These are phyloP conservation scores for Phoma herbarum DNA, from an alignment of 2,329 filamentous ascomycete species.

Conservation along the genomic window DNA sequence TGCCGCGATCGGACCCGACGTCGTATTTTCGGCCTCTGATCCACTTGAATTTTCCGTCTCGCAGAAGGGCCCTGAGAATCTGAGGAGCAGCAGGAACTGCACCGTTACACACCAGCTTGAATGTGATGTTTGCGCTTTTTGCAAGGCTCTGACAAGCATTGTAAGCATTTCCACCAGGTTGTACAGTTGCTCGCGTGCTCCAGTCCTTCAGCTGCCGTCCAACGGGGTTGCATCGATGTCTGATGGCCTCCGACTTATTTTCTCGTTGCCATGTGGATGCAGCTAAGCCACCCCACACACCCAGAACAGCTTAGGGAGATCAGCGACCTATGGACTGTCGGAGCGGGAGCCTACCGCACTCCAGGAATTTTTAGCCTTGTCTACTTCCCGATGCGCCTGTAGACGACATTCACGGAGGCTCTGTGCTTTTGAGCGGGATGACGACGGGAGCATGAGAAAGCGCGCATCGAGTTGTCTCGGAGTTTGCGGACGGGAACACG, in stretches of 20 bases:
- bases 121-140: neutral
- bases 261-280: slow-evolving; percentile 17
- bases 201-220: slow-evolving; percentile 9
- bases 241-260: slow-evolving; percentile 18
- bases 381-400: slow-evolving; percentile 15
- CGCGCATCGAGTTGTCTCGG: slow-evolving; percentile 12
- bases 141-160: neutral
- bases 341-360: slow-evolving; percentile 25
- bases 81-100: slow-evolving; percentile 1
- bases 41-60: slow-evolving; percentile 12
- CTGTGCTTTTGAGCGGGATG: slow-evolving; percentile 2
- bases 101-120: neutral
- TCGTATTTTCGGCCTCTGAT: slow-evolving; percentile 5
- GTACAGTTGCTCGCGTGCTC: slow-evolving; percentile 13
- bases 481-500: slow-evolving; percentile 13
- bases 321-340: slow-evolving; percentile 17
- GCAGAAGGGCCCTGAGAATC: slow-evolving; percentile 6
- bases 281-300: slow-evolving; percentile 19
- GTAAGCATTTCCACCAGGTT: neutral
- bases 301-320: slow-evolving; percentile 21
- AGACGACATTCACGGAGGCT: slow-evolving; percentile 1
- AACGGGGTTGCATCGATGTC: slow-evolving; percentile 6
- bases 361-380: slow-evolving; percentile 22
- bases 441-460: slow-evolving; percentile 6
- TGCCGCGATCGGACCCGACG: slow-evolving; percentile 19